Base-by-base conservation (phyloP, 148 eudicot species). In the Rhododendron ferrugineum region DNA sequence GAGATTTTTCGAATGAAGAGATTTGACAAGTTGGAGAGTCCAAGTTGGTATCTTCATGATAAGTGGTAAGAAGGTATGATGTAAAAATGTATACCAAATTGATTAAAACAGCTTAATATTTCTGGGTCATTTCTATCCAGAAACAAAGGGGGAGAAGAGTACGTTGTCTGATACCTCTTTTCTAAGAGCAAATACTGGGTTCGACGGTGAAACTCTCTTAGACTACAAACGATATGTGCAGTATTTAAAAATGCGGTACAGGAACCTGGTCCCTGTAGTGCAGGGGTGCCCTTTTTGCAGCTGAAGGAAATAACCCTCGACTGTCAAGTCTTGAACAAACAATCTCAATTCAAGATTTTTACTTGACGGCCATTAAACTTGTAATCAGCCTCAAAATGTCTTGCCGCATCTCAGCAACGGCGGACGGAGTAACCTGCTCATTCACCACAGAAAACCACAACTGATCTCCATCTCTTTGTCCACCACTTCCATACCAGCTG, bases 361-460 rank as follows among this genome's bases (percentile, higher is more conserved):
- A 86, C 46, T 78, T 50, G 10, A 22, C 14, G 11, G 86, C 89
- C 92, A 92, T 93, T 42, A 93, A 89, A 46, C 88, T 88, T 60
- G 30, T 81, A 80, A 95, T 90, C 23, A 95, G 73, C 58, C 26
- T 82, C 89, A 93, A 85, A 73, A 94, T 92, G 58, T 91, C 93
- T 36, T 11, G 32, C 18, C 98, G 88, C 94, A 94, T 86, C 52
- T 86, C 83, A n/a, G 91, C 84, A 84, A 91, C 93, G 26, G 70
- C 52, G 5, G 83, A 85, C 1, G 92, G 93, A 14, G 90, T 90
- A 37, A 95, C 92, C 79, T 90, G 89, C 81, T 90, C 91, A 81
- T 86, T 85, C 26, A 95, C 83, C 23, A 30, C 79, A 62, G 88
- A 73, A 80, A 90, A 90, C 98, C 98, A 96, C 70, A 96, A 84